Base-by-base conservation (phyloP, 2,329 filamentous ascomycete species). In the Fusarium mangiferae region DNA sequence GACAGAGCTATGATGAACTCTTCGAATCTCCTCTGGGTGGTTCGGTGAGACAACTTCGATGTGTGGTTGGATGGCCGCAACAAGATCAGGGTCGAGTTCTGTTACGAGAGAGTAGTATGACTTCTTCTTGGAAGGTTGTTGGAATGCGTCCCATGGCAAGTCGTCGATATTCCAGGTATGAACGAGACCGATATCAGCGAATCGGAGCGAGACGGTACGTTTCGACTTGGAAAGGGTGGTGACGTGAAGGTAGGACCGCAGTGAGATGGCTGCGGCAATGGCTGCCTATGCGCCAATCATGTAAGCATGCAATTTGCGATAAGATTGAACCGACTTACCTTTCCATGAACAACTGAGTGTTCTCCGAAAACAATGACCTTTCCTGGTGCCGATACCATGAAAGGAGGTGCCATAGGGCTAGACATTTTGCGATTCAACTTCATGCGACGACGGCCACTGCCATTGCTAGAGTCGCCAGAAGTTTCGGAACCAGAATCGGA, bases 291-390 rank as follows among this genome's bases (percentile, higher is more conserved):
- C 52, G 54, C 55, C 66, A 64, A 67, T 63, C 46, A 68, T 65
- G 68, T 79, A 38, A 79, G 77, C 45, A 66, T 57, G 22, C n/a
- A 58, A 65, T 66, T 35, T 41, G 45, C 26, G n/a, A 42, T 24
- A 48, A 61, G 39, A 46, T 22, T 51, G 45, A 17, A 17, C 28
- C 7, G 12, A 49, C 44, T 30, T 85, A 94, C 93, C 90, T 98
- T 98, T 80, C 95, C 95, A 80, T 99, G 91, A 26, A 99, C 96
- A n/a, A 98, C 96, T 6, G 96, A 93, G 85, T 99, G 96, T 83
- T 99, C 96, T 75, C 96, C 96, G 84, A 96, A 98, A 60, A 98
- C 94, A 82, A 99, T 99, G 80, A 98, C 96, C 83, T 99, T 99
- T 73, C 96, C 97, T 0, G 96, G 96, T 6, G 97, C 96, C 22